Conservation (phyloP, 306 rosid species). For the Lathyrus oleraceus region DNA sequence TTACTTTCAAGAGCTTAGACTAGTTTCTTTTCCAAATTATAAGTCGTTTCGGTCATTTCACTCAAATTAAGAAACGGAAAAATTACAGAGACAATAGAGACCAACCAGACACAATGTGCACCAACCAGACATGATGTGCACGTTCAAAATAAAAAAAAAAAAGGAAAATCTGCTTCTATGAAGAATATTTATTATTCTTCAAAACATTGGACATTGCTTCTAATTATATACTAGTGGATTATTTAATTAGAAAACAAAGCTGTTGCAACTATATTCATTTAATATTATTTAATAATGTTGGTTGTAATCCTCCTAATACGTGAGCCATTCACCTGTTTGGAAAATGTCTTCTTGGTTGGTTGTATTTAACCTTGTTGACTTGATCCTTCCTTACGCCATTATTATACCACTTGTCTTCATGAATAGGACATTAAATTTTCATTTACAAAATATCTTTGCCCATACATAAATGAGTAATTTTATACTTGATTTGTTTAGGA, state of each 20-base stretch:
- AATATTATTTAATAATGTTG: not conserved
- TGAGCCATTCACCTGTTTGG: not conserved
- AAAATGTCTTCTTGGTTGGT: not conserved
- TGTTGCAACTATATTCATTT: not conserved
- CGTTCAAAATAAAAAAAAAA: constrained; percentile 6
- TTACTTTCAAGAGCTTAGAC: not conserved
- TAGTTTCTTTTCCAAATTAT: not conserved
- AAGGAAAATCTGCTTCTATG: not conserved
- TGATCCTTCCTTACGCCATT: not conserved
- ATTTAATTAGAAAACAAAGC: not conserved
- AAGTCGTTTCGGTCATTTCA: not conserved
- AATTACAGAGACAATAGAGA: too few species aligned
- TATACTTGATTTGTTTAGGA: not conserved
- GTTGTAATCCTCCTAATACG: not conserved
- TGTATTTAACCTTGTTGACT: not conserved
- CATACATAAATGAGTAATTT: not conserved
- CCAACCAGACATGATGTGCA: constrained; percentile 19
- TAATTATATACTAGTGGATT: not conserved
- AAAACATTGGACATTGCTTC: not conserved
- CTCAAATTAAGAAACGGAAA: too few species aligned
- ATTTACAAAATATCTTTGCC: not conserved
- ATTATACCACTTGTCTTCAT: not conserved
- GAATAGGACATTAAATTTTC: not conserved
- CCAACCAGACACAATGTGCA: too few species aligned
- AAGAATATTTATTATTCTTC: not conserved